Evolutionary conservation across 2,329 filamentous ascomycete species (phyloP), one percentile per base, ranked within the genome.

Genomic region (Cytospora paraplurivora): DNA sequence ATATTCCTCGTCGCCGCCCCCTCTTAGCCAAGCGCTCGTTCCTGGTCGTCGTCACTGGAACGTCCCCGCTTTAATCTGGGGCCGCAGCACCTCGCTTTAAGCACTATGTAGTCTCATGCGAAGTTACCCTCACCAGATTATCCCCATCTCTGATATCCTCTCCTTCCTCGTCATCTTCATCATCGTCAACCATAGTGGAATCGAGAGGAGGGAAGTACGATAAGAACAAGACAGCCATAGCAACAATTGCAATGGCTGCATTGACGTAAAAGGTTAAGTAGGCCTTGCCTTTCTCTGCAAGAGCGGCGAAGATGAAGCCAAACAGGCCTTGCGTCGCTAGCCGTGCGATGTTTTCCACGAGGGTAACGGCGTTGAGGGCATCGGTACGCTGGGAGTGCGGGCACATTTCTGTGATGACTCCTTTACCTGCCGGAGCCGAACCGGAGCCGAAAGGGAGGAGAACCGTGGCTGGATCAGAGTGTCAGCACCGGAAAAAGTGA

Each of bases 391-490:
- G 83, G 0, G 79, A 79, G 1, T 84, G 78, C 0, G 86, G 77
- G 52, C 87, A 87, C 87, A 91, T 88, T 62, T 89, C 84, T 0
- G 89, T 82, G 64, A 91, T 90, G n/a, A 88, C 86, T 0, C 88
- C 89, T 68, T 91, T 92, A 1, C 88, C 87, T 0, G 88, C 87
- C 0, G 88, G 83, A 0, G 87, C 88, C 0, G 88, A 88, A 0
- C 89, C 89, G 0, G 88, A 88, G 0, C 86, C 88, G 35, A 91
- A 84, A 0, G 89, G 89, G 0, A 92, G 78, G 1, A 91, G 71
- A 33, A 85, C 81, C 0, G 87, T 87, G 1, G 88, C 83, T 81
- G 63, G 0, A n/a, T 6, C 27, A 19, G 8, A 1, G 4, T 44
- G 35, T 62, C 13, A 59, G 62, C 7, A 7, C 8, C 11, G 17